Conservation (phyloP, 805 yeast genomes). For the Yamadazyma olivae region DNA sequence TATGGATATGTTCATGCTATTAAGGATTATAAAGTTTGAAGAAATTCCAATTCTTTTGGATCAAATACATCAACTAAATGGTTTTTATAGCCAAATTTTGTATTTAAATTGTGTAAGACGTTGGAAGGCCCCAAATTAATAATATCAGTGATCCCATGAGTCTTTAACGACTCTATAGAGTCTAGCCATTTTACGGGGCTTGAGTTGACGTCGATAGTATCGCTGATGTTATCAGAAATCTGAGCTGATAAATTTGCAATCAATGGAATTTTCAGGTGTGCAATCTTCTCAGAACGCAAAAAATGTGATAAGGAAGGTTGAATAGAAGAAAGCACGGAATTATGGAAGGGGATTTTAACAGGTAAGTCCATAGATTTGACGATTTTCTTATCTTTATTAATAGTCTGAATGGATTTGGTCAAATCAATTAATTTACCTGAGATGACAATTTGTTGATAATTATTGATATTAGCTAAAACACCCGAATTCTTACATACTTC, state of each 20-base stretch:
- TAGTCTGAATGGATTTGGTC: constrained; percentile 16
- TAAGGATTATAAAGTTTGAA: too few relatives aligned
- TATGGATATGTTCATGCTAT: too few relatives aligned
- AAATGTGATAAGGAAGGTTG: constrained; percentile 23
- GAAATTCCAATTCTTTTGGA: too few relatives aligned
- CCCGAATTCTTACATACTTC: constrained; percentile 15
- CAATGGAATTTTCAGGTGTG: constrained; percentile 23
- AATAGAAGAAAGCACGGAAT: constrained; percentile 34
- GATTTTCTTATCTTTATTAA: constrained; percentile 15
- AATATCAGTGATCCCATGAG: constrained; percentile 16
- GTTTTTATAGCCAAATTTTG: constrained; percentile 5
- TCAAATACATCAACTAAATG: constrained; percentile 2
- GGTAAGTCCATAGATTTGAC: constrained; percentile 31
- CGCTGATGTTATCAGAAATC: constrained; percentile 20
- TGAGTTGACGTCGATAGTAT: constrained; percentile 38
- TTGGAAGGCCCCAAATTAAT: constrained; percentile 40
- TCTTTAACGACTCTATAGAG: constrained; percentile 24
- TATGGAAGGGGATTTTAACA: constrained; percentile 53
- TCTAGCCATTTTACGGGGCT: constrained; percentile 44
- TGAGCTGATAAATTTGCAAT: constrained; percentile 36
- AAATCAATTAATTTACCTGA: constrained; percentile 37
- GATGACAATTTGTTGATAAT: constrained; percentile 39
- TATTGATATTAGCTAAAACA: constrained; percentile 47
- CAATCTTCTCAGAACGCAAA: background rate
- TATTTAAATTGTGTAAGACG: constrained; percentile 25